Percentiles rank a stretch among this genome's conserved stretches.
Evolutionary conservation across 257 asterid species (phyloP).

Genomic region (Orobanche coerulescens): DNA sequence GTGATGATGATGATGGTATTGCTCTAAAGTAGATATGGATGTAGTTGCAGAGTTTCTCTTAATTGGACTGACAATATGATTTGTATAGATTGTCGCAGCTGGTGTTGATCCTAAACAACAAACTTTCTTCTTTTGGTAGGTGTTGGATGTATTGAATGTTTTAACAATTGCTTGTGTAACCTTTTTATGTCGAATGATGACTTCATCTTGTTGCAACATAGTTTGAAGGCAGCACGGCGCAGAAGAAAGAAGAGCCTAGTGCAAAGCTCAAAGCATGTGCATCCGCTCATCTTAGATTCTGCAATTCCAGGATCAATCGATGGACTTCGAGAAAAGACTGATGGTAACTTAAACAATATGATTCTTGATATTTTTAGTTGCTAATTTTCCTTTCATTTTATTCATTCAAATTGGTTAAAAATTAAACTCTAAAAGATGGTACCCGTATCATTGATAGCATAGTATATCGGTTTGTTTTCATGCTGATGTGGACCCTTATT

Average conservation of each 20-base stretch:
- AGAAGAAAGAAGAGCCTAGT: conserved; percentile 37
- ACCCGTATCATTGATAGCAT: conserved; percentile 12
- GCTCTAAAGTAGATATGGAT: conserved; percentile 9
- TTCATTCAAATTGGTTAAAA: conserved; percentile 7
- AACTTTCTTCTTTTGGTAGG: conserved; percentile 77
- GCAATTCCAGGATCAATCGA: conserved; percentile 43
- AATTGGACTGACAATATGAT: conserved; percentile 10
- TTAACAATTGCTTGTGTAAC: conserved; percentile 12
- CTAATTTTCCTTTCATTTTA: background rate
- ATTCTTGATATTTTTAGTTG: conserved; percentile 1
- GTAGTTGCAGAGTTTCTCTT: background rate
- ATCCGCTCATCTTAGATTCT: conserved; percentile 56
- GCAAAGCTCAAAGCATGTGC: conserved; percentile 61
- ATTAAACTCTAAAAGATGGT: conserved; percentile 13
- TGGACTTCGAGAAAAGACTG: conserved; percentile 54
- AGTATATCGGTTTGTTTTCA: conserved; percentile 5
- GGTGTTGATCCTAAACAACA: conserved; percentile 91
- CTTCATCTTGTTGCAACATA: conserved; percentile 34
- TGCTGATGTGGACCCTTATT: conserved; percentile 6
- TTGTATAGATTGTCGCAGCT: conserved; percentile 67
- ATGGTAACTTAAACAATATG: conserved; percentile 44
- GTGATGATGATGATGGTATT: too few species aligned
- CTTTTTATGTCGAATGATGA: conserved; percentile 25
- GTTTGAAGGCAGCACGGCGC: conserved; percentile 61
- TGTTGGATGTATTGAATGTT: conserved; percentile 21